Evolutionary conservation across 192 early-diverging fungal species (phyloP), one percentile per base, ranked within the genome.

Genomic region (Coemansia sp.): DNA sequence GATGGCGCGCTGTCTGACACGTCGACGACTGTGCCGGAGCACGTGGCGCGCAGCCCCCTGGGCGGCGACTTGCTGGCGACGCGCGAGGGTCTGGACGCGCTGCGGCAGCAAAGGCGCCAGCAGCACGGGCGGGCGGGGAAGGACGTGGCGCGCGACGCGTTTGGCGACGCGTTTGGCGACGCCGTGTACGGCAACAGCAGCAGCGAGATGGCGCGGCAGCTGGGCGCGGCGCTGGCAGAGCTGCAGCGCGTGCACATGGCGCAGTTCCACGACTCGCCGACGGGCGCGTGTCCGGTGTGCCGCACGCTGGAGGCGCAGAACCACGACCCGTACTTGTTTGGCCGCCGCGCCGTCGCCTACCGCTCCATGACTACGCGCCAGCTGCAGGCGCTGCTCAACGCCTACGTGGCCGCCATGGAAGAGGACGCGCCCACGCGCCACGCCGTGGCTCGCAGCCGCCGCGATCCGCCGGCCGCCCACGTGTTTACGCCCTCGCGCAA

Each of bases 311-410:
- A 56, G 40, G 65, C 64, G 22, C 71, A 75, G 65, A 53, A 75
- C 57, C 71, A 64, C 5, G 71, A 75, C 22, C 71, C 71, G 47
- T 75, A 75, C 38, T 22, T 75, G 60, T 75, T 59, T 33, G 71
- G 71, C 6, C 23, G 51, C 0, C 56, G 63, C n/a, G 71, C 71
- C 0, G 37, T 64, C 0, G 65, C 62, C 14, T 76, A 68, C 47
- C 52, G 60, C 54, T 68, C 65, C 11, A 52, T 76, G 61, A 54
- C 31, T 8, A 68, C 65, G 7, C 47, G 65, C 5, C 61, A 76
- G 61, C 53, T 76, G 30, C 72, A 68, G 50, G 52, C 49, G 8
- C 49, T 76, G 31, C 66, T 76, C 23, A 68, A 68, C 34, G 66
- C 72, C 3, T 76, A 76, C 31, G 72, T 76, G 8, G 55, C 56